Evolutionary conservation across 441 rosid species (phyloP), one percentile per base, ranked within the genome.

Genomic region (Eutrema salsugineum): DNA sequence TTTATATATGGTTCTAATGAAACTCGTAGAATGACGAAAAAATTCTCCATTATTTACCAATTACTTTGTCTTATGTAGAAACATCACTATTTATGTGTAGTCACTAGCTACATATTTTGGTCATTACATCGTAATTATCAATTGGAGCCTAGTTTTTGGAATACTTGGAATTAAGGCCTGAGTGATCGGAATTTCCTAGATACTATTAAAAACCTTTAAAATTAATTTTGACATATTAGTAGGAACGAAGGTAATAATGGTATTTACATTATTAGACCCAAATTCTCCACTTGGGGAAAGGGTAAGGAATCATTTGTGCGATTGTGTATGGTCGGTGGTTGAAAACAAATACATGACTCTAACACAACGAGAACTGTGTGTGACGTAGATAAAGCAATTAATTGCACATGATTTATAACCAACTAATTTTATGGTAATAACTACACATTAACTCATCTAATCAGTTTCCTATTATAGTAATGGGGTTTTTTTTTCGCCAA

Each of bases 291-390:
- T 33, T 11, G 24, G 42, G 49, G 53, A 60, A 43, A 60, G 17
- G 43, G 61, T 50, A 15, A 17, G 50, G 65, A 64, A 64, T 64
- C 77, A 55, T 36, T 55, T 63, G 65, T 19, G 76, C 57, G 49
- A 36, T 72, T 54, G 70, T 63, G 53, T 39, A 54, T 44, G 63
- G 57, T 47, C 47, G 50, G 53, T 72, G 14, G 59, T 72, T 64
- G 65, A 56, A 54, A 53, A 36, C 17, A 14, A 11, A 47, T 46
- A 55, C 71, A 72, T 47, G n/a, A n/a, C 43, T 55, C 59, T 40
- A 28, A 53, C 47, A 71, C 46, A 71, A 56, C 11, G 70, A 57
- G 64, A 66, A 72, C 66, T 65, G 53, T 72, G 59, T 47, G 22
- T 64, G 77, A 64, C 77, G 51, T 46, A 27, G 59, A 72, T 56